These are phyloP conservation scores for Phragmites australis DNA, from an alignment of 176 grass and related monocot species.

Conservation along the genomic window DNA sequence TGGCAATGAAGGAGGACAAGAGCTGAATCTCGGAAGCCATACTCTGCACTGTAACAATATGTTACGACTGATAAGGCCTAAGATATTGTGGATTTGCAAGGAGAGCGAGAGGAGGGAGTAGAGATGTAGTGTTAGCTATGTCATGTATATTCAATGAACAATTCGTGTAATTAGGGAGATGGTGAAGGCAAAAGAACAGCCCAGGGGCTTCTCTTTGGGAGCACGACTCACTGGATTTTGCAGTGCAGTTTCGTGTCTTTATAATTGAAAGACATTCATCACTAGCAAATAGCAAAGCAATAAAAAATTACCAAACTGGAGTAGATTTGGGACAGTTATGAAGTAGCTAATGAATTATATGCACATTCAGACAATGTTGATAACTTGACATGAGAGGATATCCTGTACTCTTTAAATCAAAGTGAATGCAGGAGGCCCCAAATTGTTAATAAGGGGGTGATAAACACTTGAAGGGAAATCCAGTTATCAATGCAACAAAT, in stretches of 20 bases:
- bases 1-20: slow-evolving; percentile 22
- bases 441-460: not conserved
- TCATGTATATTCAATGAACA: not conserved
- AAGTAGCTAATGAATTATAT: not conserved
- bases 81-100: not conserved
- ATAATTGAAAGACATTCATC: not conserved
- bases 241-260: too few species aligned
- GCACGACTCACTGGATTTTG: not conserved
- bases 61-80: not conserved
- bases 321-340: not conserved
- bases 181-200: not conserved
- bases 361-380: not conserved
- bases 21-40: slow-evolving; percentile 47
- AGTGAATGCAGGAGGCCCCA: not conserved
- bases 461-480: not conserved
- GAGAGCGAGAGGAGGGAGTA: not conserved
- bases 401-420: not conserved
- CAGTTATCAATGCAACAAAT: not conserved
- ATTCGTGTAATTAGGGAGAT: not conserved
- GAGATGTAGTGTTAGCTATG: not conserved
- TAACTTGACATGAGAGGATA: not conserved
- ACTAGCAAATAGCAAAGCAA: not conserved
- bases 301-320: not conserved
- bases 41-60: slow-evolving; percentile 19
- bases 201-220: not conserved